Percentiles rank a stretch among this genome's conserved stretches.
phyloP scores from a whole-genome alignment of 257 asterid genomes.

The Rhazya stricta region DNA sequence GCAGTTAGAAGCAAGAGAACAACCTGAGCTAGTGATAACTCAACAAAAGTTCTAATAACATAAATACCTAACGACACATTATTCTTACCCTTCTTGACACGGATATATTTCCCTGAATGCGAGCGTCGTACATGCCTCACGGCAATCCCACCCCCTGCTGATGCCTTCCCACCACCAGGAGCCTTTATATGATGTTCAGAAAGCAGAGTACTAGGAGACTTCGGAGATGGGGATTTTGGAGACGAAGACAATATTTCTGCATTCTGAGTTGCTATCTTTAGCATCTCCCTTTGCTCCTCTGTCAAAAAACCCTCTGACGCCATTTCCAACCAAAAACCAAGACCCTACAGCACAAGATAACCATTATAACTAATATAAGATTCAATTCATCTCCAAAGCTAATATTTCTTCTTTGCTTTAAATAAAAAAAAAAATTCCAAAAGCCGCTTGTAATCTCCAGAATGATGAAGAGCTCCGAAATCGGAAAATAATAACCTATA shows the following conservation, averaged over 20 bases:
- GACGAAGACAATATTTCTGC: conserved; percentile 69
- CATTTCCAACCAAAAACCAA: conserved; percentile 46
- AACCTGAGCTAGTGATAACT: background rate
- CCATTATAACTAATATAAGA: background rate
- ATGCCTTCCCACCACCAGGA: conserved; percentile 61
- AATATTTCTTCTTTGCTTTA: background rate
- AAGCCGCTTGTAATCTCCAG: background rate
- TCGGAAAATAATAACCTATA: conserved; percentile 3
- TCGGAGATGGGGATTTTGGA: conserved; percentile 46
- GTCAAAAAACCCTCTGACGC: conserved; percentile 88
- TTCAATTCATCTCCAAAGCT: background rate
- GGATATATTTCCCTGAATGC: conserved; percentile 68
- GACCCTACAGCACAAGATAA: conserved; percentile 31
- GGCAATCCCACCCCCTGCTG: conserved; percentile 61
- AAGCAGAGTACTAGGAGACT: conserved; percentile 45
- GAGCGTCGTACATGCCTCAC: conserved; percentile 70
- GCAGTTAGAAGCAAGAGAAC: background rate
- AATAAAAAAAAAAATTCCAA: background rate
- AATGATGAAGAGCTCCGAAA: background rate
- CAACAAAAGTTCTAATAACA: background rate
- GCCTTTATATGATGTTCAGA: conserved; percentile 65
- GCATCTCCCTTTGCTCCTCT: conserved; percentile 78
- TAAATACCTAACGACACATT: background rate
- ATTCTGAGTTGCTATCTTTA: conserved; percentile 67
- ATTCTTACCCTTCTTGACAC: conserved; percentile 77